Evolutionary conservation across 176 grass and related monocot genomes (phyloP).

Genomic region (Neostapfia colusana): DNA sequence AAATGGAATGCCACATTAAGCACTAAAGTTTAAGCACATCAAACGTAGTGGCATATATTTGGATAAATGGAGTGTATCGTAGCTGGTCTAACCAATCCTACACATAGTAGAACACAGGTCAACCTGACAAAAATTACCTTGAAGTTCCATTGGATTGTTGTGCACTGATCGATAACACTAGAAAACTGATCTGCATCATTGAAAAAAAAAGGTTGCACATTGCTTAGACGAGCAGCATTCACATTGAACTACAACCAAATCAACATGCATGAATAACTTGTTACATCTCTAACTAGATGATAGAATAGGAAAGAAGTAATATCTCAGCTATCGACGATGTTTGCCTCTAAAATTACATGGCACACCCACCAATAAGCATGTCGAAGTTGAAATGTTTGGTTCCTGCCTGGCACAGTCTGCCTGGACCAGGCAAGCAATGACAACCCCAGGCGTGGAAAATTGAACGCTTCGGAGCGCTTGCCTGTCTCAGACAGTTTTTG

Average conservation of each 20-base stretch:
- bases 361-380: constrained; percentile 4
- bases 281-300: neutral
- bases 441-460: no score
- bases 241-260: constrained; percentile 30
- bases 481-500: no score
- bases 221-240: constrained; percentile 14
- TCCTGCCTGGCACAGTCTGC: no score
- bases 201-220: constrained; percentile 5
- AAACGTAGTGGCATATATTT: constrained; percentile 32
- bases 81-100: constrained; percentile 19
- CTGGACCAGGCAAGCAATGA: no score
- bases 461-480: no score
- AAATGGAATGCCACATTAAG: constrained; percentile 23
- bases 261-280: constrained; percentile 14
- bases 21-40: constrained; percentile 21
- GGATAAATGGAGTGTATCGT: neutral
- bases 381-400: no score
- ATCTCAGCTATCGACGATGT: neutral
- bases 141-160: constrained; percentile 67
- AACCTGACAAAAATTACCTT: constrained; percentile 58
- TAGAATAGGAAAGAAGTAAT: neutral
- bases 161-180: constrained; percentile 45
- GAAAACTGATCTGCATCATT: constrained; percentile 55
- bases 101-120: constrained; percentile 12
- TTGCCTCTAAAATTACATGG: neutral